phyloP scores from a whole-genome alignment of 2,329 filamentous ascomycete genomes.

The Beauveria scarabaeidicola region DNA sequence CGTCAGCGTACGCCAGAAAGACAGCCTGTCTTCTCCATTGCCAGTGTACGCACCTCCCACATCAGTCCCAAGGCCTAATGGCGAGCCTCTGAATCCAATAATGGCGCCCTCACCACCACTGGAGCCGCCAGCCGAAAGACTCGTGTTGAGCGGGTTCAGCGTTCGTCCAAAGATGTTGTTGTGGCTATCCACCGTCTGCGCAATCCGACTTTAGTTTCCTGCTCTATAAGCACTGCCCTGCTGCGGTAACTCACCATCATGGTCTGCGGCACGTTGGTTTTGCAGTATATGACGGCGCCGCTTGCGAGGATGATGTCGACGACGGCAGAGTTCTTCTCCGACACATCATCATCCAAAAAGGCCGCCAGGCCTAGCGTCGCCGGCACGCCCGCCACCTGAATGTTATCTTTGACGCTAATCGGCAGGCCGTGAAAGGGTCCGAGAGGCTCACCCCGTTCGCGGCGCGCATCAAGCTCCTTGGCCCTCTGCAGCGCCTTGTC shows the following conservation, averaged over 20 bases:
- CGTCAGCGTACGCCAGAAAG: background rate
- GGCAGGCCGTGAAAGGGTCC: slow-evolving; percentile 17
- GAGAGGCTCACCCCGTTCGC: slow-evolving; percentile 9
- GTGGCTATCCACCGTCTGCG: slow-evolving; percentile 19
- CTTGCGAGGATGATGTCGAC: slow-evolving; percentile 19
- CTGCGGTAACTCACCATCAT: background rate
- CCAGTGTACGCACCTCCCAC: slow-evolving; percentile 26
- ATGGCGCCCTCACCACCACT: slow-evolving; percentile 56
- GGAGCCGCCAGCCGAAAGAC: slow-evolving; percentile 49
- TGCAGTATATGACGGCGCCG: slow-evolving; percentile 23
- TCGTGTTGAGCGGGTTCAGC: slow-evolving; percentile 49
- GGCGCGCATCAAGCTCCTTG: slow-evolving; percentile 13
- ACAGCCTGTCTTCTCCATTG: background rate
- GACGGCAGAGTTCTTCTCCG: slow-evolving; percentile 17
- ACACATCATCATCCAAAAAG: slow-evolving; percentile 17
- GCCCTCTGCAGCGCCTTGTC: slow-evolving; percentile 19
- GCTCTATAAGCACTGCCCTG: no score
- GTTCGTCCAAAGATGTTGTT: slow-evolving; percentile 50
- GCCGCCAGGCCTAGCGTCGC: slow-evolving; percentile 20
- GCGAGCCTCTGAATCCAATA: slow-evolving; percentile 44
- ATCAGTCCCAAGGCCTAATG: slow-evolving; percentile 51
- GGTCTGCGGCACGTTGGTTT: slow-evolving; percentile 2
- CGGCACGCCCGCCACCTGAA: slow-evolving; percentile 16
- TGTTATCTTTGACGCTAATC: slow-evolving; percentile 21
- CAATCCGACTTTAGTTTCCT: background rate